These are phyloP conservation scores for Phytopythium oedochilum DNA, from an alignment of 352 stramenopile species.

Conservation along the genomic window DNA sequence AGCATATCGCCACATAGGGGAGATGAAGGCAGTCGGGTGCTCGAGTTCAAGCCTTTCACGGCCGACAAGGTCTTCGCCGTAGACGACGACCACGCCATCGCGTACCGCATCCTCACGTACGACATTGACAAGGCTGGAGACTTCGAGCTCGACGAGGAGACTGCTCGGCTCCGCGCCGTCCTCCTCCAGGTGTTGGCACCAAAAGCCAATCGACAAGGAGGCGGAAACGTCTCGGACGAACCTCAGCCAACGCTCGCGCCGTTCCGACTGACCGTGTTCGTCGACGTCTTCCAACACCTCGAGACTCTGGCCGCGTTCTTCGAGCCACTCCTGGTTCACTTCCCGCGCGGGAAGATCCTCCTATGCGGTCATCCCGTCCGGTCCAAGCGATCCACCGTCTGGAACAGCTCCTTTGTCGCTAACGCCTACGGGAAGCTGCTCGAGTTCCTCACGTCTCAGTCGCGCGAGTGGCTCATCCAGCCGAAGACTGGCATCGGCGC, in stretches of 20 bases:
- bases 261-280: conserved; percentile 61
- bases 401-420: conserved; percentile 50
- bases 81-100: conserved; percentile 34
- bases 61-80: conserved; percentile 24
- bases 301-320: conserved; percentile 63
- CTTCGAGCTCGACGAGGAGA: not conserved
- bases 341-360: conserved; percentile 59
- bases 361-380: conserved; percentile 51
- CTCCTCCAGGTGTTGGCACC: not conserved
- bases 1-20: not conserved
- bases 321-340: conserved; percentile 41
- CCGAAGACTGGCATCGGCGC: conserved; percentile 58
- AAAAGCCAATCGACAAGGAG: not conserved
- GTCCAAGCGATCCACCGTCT: conserved; percentile 24
- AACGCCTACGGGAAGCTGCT: conserved; percentile 44
- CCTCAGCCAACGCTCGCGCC: conserved; percentile 2
- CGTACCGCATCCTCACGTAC: conserved; percentile 47
- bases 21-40: not conserved
- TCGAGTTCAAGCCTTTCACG: not conserved
- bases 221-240: not conserved
- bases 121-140: conserved; percentile 9
- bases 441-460: conserved; percentile 37
- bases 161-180: not conserved
- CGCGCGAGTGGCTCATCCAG: conserved; percentile 69
- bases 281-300: conserved; percentile 62